phyloP scores from a whole-genome alignment of 176 grass and related monocot genomes.

The Raddia guianensis region DNA sequence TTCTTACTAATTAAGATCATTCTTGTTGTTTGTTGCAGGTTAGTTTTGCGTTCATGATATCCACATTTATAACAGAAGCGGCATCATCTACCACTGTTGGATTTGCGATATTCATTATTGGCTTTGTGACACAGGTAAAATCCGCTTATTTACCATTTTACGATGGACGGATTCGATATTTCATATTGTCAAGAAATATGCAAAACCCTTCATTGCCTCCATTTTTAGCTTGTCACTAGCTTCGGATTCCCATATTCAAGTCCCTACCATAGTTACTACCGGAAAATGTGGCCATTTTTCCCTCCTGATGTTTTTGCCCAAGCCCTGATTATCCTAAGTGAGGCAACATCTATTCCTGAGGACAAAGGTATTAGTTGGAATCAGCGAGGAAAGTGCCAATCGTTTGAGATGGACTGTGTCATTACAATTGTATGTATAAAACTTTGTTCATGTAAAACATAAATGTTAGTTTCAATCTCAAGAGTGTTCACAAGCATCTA shows the following conservation, averaged over 20 bases:
- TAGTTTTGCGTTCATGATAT: slow-evolving; percentile 95
- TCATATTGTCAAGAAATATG: slow-evolving; percentile 27
- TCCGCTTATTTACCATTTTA: slow-evolving; percentile 18
- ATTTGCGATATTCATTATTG: slow-evolving; percentile 93
- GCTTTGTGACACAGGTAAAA: slow-evolving; percentile 91
- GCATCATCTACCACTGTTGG: slow-evolving; percentile 93
- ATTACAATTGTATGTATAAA: slow-evolving; percentile 80
- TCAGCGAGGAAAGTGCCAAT: slow-evolving; percentile 53
- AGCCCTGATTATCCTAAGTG: slow-evolving; percentile 75
- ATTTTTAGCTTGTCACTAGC: slow-evolving; percentile 78
- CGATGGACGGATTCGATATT: slow-evolving; percentile 1
- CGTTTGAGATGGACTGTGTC: slow-evolving; percentile 62
- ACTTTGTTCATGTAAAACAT: slow-evolving; percentile 4
- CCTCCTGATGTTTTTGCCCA: slow-evolving; percentile 90
- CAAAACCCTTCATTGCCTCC: slow-evolving; percentile 15
- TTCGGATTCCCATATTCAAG: slow-evolving; percentile 81
- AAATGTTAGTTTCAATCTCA: slow-evolving; percentile 32
- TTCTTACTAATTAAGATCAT: too few species aligned
- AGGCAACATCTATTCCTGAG: slow-evolving; percentile 81
- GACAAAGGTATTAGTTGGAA: slow-evolving; percentile 88
- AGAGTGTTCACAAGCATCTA: slow-evolving; percentile 37
- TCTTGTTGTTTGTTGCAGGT: slow-evolving; percentile 64
- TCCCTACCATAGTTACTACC: slow-evolving; percentile 52
- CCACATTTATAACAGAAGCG: slow-evolving; percentile 84
- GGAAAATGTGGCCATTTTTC: slow-evolving; percentile 80